A percentile compares a stretch with the other conserved stretches of the same genome.
Conservation (phyloP, 768 basidiomycete genomes). For the Trametes sanguinea region DNA sequence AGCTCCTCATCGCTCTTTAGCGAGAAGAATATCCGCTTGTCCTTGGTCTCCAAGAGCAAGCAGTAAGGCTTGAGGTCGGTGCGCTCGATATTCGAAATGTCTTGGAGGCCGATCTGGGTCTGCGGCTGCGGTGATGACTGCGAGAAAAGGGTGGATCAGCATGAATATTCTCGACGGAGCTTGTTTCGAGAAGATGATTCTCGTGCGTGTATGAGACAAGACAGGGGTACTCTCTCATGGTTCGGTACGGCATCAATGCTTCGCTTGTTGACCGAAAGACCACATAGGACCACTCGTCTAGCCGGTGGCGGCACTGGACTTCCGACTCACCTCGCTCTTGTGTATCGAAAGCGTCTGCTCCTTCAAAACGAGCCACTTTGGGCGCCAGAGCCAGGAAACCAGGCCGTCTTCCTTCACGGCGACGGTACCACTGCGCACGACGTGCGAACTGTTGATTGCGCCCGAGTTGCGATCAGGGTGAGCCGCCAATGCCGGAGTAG, state of each 20-base stretch:
- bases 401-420: conserved; percentile 94
- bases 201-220: too few relatives aligned
- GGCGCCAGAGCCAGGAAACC: conserved; percentile 87
- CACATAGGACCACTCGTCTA: neutral
- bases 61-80: conserved; percentile 96
- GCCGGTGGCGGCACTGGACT: neutral
- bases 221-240: too few relatives aligned
- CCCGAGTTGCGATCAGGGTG: conserved; percentile 60
- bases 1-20: conserved; percentile 94
- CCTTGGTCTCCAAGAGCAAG: conserved; percentile 80
- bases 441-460: conserved; percentile 38
- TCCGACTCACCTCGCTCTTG: conserved; percentile 83
- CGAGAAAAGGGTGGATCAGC: neutral
- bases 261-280: neutral
- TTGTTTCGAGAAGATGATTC: too few relatives aligned
- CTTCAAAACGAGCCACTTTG: conserved; percentile 86
- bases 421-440: conserved; percentile 72
- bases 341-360: conserved; percentile 80
- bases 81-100: conserved; percentile 86
- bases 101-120: conserved; percentile 63
- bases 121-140: conserved; percentile 55
- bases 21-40: conserved; percentile 77
- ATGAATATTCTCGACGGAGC: neutral
- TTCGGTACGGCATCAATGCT: too few relatives aligned
- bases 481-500: conserved; percentile 84